Conservation (phyloP, 306 rosid genomes). For the Cucurbita pepo region DNA sequence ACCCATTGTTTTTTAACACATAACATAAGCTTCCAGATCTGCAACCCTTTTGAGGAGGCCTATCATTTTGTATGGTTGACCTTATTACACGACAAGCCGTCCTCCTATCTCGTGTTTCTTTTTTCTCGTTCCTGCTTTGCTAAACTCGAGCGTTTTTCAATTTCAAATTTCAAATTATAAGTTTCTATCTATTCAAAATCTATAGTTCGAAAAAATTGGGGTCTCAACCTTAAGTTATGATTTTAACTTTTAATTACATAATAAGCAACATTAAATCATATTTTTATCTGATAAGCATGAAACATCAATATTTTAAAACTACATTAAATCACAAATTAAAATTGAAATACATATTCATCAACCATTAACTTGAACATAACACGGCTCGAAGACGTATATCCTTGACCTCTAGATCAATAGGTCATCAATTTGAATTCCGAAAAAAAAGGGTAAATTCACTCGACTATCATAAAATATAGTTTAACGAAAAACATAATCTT, state of each 20-base stretch:
- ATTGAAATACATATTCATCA: neutral
- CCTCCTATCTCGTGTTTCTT: neutral
- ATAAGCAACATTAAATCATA: too few relatives aligned
- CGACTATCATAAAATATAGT: neutral
- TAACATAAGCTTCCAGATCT: neutral
- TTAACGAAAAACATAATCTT: neutral
- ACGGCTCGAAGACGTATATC: too few relatives aligned
- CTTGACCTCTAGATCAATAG: neutral
- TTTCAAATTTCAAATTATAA: neutral
- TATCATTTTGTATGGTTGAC: neutral
- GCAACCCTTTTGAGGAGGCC: neutral
- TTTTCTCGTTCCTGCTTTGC: neutral
- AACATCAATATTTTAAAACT: too few relatives aligned
- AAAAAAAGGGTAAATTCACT: neutral
- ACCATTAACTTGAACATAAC: neutral
- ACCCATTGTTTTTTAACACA: neutral
- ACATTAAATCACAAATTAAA: neutral
- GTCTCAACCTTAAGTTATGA: too few relatives aligned
- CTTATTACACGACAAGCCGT: neutral
- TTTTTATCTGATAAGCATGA: too few relatives aligned
- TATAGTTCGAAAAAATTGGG: too few relatives aligned
- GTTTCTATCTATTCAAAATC: too few relatives aligned
- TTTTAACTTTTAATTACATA: too few relatives aligned
- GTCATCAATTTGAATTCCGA: too few relatives aligned
- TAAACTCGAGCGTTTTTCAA: neutral